These are phyloP conservation scores for Serendipita sp. DNA, from an alignment of 768 basidiomycete species.

Conservation along the genomic window DNA sequence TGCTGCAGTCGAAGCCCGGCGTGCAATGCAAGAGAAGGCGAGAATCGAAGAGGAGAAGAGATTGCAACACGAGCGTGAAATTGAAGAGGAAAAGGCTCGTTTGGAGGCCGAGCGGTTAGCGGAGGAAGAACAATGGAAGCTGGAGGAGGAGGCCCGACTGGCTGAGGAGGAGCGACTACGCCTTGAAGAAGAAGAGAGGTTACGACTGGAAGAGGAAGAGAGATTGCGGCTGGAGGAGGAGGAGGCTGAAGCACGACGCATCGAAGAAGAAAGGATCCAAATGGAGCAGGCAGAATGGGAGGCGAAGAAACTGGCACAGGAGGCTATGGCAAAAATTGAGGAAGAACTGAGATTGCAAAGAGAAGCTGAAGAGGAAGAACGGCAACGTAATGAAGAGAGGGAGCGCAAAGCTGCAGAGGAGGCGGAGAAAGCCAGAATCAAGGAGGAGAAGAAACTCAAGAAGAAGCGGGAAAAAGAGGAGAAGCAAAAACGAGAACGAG, in stretches of 20 bases:
- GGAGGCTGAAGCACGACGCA: background rate
- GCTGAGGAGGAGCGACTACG: background rate
- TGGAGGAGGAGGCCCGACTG: background rate
- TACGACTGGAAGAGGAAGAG: background rate
- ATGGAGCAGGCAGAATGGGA: background rate
- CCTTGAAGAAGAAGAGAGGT: background rate
- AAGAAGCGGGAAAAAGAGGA: background rate
- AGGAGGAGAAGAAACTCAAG: slow-evolving; percentile 1
- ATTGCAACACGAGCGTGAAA: background rate
- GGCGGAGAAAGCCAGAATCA: background rate
- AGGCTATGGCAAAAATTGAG: background rate
- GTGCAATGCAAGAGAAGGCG: background rate
- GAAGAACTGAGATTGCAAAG: background rate
- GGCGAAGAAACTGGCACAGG: background rate
- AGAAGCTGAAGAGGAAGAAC: background rate
- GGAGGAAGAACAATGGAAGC: background rate
- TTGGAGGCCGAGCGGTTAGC: background rate
- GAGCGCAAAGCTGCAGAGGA: background rate
- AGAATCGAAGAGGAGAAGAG: background rate
- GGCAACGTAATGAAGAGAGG: background rate
- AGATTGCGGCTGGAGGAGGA: background rate
- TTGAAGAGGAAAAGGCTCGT: background rate
- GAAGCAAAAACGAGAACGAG: background rate
- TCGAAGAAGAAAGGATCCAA: no score
- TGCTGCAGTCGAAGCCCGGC: background rate